These are phyloP conservation scores for Polysphondylium violaceum DNA, from an alignment of 78 protist genomes.

Conservation along the genomic window DNA sequence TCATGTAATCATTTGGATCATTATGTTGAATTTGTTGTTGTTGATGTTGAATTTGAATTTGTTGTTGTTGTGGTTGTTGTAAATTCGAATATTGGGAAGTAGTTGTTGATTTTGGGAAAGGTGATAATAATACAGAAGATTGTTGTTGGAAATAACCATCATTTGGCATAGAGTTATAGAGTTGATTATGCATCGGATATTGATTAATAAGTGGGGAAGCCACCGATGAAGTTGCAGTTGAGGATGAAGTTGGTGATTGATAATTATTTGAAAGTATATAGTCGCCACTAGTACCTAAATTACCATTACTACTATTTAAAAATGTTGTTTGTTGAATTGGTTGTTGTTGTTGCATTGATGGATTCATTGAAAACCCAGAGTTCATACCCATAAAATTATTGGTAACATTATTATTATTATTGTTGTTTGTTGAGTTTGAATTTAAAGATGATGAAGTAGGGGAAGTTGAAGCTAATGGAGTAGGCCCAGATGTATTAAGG, in stretches of 20 bases:
- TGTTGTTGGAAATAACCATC: neutral
- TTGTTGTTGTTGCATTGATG: neutral
- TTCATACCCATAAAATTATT: too few species aligned
- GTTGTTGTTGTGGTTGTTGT: neutral
- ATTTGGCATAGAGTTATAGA: neutral
- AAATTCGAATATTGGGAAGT: neutral
- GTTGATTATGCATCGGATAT: constrained; percentile 1
- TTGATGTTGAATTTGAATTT: neutral
- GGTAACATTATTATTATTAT: too few species aligned
- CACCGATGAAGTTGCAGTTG: constrained; percentile 24
- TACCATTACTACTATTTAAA: neutral
- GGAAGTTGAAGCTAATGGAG: neutral
- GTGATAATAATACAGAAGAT: constrained; percentile 35
- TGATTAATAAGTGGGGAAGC: constrained; percentile 10
- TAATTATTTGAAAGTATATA: neutral
- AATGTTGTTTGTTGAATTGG: neutral
- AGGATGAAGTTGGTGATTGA: constrained; percentile 4
- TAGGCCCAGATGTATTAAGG: neutral
- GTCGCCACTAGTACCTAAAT: neutral
- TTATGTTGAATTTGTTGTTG: neutral
- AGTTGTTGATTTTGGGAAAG: constrained; percentile 7
- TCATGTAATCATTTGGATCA: constrained; percentile 26
- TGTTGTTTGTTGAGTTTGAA: neutral
- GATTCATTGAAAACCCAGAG: too few species aligned
- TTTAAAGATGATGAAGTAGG: neutral